phyloP scores from a whole-genome alignment of 2,329 filamentous ascomycete genomes.

The Chaetoscypha palmicola region DNA sequence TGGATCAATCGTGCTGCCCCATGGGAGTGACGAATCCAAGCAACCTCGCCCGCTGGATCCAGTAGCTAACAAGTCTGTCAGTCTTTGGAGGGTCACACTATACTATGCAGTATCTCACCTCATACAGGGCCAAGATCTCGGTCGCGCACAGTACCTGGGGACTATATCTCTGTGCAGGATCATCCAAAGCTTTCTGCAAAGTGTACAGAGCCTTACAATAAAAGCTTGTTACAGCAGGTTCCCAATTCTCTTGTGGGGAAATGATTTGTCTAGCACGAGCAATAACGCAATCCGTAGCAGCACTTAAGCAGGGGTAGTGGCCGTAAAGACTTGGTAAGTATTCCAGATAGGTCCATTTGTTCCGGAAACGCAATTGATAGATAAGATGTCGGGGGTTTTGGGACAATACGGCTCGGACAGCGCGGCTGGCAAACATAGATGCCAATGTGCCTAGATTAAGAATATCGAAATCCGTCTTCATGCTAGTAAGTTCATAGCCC shows the following conservation, averaged over 20 bases:
- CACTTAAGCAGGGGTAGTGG: conserved; percentile 21
- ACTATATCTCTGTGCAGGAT: conserved; percentile 16
- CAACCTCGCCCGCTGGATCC: conserved; percentile 25
- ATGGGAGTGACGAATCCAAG: conserved; percentile 31
- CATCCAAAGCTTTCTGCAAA: conserved; percentile 22
- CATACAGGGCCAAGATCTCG: conserved; percentile 24
- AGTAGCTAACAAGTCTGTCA: conserved; percentile 29
- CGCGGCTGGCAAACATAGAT: conserved; percentile 24
- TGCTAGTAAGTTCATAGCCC: conserved; percentile 24
- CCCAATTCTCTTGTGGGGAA: conserved; percentile 12
- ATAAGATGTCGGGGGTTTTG: conserved; percentile 20
- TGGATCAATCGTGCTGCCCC: conserved; percentile 30
- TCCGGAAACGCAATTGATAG: conserved; percentile 19
- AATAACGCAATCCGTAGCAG: conserved; percentile 26
- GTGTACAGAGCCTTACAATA: conserved; percentile 23
- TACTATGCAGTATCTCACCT: conserved; percentile 20
- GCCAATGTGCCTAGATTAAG: conserved; percentile 26
- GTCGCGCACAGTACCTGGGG: conserved; percentile 25
- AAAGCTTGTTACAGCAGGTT: conserved; percentile 15
- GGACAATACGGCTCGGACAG: conserved; percentile 19
- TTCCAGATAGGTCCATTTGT: conserved; percentile 26
- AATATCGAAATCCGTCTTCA: conserved; percentile 24
- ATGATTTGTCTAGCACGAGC: conserved; percentile 25
- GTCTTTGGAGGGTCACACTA: too few relatives aligned
- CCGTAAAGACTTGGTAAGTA: conserved; percentile 26